These are phyloP conservation scores for Lactarius sp. DNA, from an alignment of 768 basidiomycete species.

Conservation along the genomic window DNA sequence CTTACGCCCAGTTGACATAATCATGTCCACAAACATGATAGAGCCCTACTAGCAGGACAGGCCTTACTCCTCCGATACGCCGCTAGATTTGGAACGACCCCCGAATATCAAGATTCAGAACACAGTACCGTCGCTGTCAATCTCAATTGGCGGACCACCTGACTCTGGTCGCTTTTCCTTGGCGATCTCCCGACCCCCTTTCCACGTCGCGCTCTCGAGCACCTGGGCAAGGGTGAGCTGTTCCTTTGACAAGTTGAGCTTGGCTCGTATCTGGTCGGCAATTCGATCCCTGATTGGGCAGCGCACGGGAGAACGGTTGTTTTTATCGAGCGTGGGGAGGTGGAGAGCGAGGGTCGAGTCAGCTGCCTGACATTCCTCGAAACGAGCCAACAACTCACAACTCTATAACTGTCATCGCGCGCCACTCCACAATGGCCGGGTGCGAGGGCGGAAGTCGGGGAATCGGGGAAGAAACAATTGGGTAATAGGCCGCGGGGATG, in stretches of 20 bases:
- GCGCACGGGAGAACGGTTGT: not conserved
- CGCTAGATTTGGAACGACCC: not conserved
- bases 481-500: slow-evolving; percentile 41
- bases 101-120: slow-evolving; percentile 40
- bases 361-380: not conserved
- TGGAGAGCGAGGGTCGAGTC: not conserved
- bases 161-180: slow-evolving; percentile 64
- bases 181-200: slow-evolving; percentile 91
- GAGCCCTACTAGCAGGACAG: not conserved
- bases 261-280: slow-evolving; percentile 59
- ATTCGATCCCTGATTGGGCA: slow-evolving; percentile 65
- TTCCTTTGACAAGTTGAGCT: slow-evolving; percentile 45
- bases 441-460: slow-evolving; percentile 70
- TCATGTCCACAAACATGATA: not conserved
- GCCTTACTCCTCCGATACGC: slow-evolving; percentile 17
- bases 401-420: slow-evolving; percentile 91
- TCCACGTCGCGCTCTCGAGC: slow-evolving; percentile 95
- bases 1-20: not conserved
- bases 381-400: slow-evolving; percentile 47
- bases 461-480: slow-evolving; percentile 47
- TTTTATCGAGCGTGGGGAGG: not conserved
- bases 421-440: slow-evolving; percentile 92
- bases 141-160: slow-evolving; percentile 83
- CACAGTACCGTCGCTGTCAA: slow-evolving; percentile 79
- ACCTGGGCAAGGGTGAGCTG: slow-evolving; percentile 80